phyloP scores from a whole-genome alignment of 768 basidiomycete genomes.

The Suillus americanus region DNA sequence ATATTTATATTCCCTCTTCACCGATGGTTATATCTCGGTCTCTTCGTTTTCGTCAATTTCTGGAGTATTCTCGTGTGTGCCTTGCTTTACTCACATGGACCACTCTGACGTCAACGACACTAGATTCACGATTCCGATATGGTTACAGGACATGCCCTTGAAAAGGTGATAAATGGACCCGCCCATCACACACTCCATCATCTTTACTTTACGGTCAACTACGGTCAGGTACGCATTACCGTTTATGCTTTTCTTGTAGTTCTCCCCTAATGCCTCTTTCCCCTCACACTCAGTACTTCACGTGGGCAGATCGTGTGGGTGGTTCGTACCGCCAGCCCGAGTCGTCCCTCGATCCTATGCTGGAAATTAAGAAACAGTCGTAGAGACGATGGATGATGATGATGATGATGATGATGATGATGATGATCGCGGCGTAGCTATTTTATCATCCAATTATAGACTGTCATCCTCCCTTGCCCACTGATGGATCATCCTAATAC shows the following conservation, averaged over 20 bases:
- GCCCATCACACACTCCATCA: slow-evolving; percentile 98
- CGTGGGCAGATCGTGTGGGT: slow-evolving; percentile 84
- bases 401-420: too few relatives aligned
- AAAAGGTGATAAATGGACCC: slow-evolving; percentile 94
- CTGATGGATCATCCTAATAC: slow-evolving; percentile 21
- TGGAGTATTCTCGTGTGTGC: slow-evolving; percentile 88
- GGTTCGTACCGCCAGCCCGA: slow-evolving; percentile 90
- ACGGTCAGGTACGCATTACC: slow-evolving; percentile 67
- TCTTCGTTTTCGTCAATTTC: slow-evolving; percentile 91
- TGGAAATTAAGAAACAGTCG: slow-evolving; percentile 44
- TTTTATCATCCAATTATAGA: slow-evolving; percentile 1
- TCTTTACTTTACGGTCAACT: slow-evolving; percentile 95
- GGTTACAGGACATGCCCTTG: slow-evolving; percentile 88
- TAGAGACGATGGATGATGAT: slow-evolving; percentile 10
- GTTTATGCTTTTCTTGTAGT: slow-evolving; percentile 7
- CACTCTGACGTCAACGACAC: not conserved
- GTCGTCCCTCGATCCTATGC: slow-evolving; percentile 79
- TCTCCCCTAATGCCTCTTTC: slow-evolving; percentile 11
- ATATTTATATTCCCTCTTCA: slow-evolving; percentile 90
- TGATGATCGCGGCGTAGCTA: not conserved
- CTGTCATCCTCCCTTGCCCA: not conserved
- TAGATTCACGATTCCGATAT: slow-evolving; percentile 99
- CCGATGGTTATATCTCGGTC: slow-evolving; percentile 74
- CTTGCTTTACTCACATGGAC: not conserved
- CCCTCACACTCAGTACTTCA: slow-evolving; percentile 76